phyloP scores from a whole-genome alignment of 2,329 filamentous ascomycete species.

The Ambrosiella beaveri region DNA sequence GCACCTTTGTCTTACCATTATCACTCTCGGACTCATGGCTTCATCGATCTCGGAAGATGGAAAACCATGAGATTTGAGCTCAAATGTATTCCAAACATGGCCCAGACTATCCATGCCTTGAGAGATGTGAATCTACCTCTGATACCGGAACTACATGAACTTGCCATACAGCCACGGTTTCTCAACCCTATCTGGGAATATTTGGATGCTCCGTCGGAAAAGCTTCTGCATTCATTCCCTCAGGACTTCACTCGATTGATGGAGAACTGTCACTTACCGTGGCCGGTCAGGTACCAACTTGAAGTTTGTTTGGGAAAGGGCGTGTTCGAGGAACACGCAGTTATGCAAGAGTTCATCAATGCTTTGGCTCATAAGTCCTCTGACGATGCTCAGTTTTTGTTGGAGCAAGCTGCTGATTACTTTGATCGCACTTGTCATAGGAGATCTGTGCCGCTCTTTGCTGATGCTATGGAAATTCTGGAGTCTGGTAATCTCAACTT shows the following conservation, averaged over 20 bases:
- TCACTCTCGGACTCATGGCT: constrained; percentile 16
- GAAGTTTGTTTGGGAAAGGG: constrained; percentile 82
- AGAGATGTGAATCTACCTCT: constrained; percentile 45
- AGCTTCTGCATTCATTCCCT: background rate
- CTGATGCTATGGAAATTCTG: constrained; percentile 24
- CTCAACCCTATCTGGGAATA: constrained; percentile 4
- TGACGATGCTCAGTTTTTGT: constrained; percentile 42
- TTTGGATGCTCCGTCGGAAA: background rate
- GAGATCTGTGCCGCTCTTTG: constrained; percentile 42
- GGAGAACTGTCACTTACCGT: constrained; percentile 30
- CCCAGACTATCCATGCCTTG: constrained; percentile 34
- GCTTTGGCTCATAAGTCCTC: constrained; percentile 31
- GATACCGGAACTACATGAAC: background rate
- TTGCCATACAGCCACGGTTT: background rate
- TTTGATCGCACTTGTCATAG: background rate
- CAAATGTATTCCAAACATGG: constrained; percentile 16
- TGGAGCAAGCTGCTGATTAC: constrained; percentile 54
- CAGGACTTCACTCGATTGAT: constrained; percentile 3
- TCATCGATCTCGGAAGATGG: constrained; percentile 39
- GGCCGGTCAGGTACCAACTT: constrained; percentile 69
- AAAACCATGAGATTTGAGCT: constrained; percentile 35
- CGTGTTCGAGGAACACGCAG: constrained; percentile 57
- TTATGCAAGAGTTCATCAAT: constrained; percentile 49
- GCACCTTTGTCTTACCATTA: constrained; percentile 25
- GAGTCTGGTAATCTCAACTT: background rate